phyloP scores from a whole-genome alignment of 176 grass and related monocot species.

The Poa pratensis region DNA sequence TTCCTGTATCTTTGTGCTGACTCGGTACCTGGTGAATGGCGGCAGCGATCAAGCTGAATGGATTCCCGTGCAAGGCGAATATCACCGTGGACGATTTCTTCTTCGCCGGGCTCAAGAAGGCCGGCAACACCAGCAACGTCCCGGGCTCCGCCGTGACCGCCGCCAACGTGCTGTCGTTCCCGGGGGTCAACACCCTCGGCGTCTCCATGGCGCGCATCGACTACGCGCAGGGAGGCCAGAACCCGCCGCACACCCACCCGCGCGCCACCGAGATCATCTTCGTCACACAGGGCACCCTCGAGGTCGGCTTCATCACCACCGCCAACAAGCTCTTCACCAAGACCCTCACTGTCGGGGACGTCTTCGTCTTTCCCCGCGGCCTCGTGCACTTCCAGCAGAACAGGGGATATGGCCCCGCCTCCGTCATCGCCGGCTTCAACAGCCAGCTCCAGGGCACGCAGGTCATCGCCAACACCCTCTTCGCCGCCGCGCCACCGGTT shows the following conservation, averaged over 20 bases:
- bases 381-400: constrained; percentile 88
- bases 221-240: constrained; percentile 62
- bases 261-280: constrained; percentile 87
- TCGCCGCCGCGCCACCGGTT: constrained; percentile 45
- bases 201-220: constrained; percentile 79
- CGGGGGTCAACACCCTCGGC: constrained; percentile 79
- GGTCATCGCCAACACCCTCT: constrained; percentile 58
- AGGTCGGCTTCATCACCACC: constrained; percentile 84
- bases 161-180: constrained; percentile 56
- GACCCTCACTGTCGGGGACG: constrained; percentile 53
- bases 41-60: constrained; percentile 76
- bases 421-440: constrained; percentile 68
- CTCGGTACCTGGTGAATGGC: neutral
- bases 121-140: constrained; percentile 61
- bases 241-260: constrained; percentile 85
- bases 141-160: constrained; percentile 49
- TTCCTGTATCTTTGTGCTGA: neutral
- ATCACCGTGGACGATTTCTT: constrained; percentile 67
- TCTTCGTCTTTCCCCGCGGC: constrained; percentile 69
- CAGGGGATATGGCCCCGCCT: constrained; percentile 40
- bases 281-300: constrained; percentile 61
- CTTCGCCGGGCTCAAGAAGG: constrained; percentile 43
- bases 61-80: constrained; percentile 78
- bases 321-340: constrained; percentile 64
- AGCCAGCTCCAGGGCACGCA: constrained; percentile 81